A percentile compares a stretch with the other conserved stretches of the same genome.
Conservation (phyloP, 2,329 filamentous ascomycete species). For the Clonostachys sp. region DNA sequence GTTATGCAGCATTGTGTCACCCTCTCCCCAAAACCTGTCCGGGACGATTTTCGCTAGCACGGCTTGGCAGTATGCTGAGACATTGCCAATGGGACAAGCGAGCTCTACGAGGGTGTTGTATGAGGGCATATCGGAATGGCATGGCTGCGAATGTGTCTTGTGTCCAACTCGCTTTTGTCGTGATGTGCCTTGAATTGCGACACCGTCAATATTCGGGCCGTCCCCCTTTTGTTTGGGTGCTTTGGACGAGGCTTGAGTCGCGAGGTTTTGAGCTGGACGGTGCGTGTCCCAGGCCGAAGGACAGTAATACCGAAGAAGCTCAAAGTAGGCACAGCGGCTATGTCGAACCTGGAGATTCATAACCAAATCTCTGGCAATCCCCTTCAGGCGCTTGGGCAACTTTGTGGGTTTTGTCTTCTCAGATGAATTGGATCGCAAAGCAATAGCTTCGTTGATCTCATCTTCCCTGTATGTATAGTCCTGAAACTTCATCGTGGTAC, state of each 20-base stretch:
- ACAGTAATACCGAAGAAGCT: slow-evolving; percentile 78
- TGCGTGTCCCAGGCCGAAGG: slow-evolving; percentile 35
- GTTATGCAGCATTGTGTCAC: slow-evolving; percentile 53
- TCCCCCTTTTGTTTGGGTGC: background rate
- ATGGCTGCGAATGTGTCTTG: slow-evolving; percentile 3
- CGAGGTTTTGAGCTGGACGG: background rate
- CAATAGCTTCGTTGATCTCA: slow-evolving; percentile 51
- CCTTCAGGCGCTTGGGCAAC: slow-evolving; percentile 66
- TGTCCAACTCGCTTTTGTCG: slow-evolving; percentile 4
- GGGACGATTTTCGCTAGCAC: slow-evolving; percentile 71
- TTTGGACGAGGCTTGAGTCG: slow-evolving; percentile 1
- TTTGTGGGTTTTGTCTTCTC: slow-evolving; percentile 13
- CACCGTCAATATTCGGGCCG: slow-evolving; percentile 1
- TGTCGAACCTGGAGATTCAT: slow-evolving; percentile 67
- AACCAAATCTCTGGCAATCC: slow-evolving; percentile 53
- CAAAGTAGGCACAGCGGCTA: slow-evolving; percentile 70
- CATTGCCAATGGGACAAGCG: slow-evolving; percentile 61
- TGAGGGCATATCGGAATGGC: slow-evolving; percentile 4
- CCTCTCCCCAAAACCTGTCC: slow-evolving; percentile 66
- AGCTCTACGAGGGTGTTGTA: slow-evolving; percentile 53
- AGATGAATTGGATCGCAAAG: slow-evolving; percentile 1
- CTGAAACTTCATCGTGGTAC: slow-evolving; percentile 70
- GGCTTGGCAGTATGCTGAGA: slow-evolving; percentile 85
- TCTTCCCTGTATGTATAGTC: slow-evolving; percentile 84
- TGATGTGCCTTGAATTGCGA: background rate